phyloP scores from a whole-genome alignment of 345 rosid genomes.

The Salix dunnii region DNA sequence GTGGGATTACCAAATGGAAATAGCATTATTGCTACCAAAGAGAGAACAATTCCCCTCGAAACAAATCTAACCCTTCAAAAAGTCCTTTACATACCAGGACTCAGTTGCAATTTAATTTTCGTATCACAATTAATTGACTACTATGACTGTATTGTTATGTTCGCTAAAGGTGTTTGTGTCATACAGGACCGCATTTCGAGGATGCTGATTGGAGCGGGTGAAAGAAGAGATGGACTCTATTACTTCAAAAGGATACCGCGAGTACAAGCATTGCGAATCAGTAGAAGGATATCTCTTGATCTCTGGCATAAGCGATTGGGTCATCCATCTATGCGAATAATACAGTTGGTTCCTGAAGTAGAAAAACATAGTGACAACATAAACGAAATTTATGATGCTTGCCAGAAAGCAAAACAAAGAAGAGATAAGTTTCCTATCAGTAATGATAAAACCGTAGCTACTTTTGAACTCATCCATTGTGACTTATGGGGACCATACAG shows the following conservation, averaged over 20 bases:
- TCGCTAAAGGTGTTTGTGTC: not conserved
- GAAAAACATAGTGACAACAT: not conserved
- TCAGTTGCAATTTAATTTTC: not conserved
- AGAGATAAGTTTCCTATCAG: not conserved
- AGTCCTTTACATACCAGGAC: too few relatives aligned
- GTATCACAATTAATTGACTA: not conserved
- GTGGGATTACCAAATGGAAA: too few relatives aligned
- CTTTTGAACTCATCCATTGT: too few relatives aligned
- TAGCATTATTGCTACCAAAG: not conserved
- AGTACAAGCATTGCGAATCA: not conserved
- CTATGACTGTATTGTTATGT: not conserved
- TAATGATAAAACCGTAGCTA: not conserved
- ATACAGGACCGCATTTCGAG: not conserved
- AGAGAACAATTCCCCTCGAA: not conserved
- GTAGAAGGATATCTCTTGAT: not conserved
- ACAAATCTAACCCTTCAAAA: too few relatives aligned
- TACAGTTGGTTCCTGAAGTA: not conserved
- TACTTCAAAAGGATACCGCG: not conserved
- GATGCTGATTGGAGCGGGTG: not conserved
- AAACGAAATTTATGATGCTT: not conserved
- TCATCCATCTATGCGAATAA: not conserved
- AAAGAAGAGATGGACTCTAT: not conserved
- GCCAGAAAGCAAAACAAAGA: not conserved
- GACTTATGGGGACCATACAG: too few relatives aligned
- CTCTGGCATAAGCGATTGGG: not conserved